Evolutionary conservation across 352 stramenopile species (phyloP).

Genomic region (Albugo candida): DNA sequence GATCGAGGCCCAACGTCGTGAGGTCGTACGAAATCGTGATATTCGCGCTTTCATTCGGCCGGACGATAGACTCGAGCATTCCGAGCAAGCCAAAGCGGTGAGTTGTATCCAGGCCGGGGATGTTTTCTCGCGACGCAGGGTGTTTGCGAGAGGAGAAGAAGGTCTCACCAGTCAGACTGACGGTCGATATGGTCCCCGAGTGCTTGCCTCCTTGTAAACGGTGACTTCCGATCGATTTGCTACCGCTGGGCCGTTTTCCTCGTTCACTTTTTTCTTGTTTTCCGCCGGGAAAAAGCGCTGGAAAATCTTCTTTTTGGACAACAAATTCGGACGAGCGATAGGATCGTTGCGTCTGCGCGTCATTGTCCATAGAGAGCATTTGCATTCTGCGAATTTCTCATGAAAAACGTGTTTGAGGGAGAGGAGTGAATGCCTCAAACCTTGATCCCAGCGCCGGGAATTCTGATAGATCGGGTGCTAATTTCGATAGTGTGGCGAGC

Average conservation of each 20-base stretch:
- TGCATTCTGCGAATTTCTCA: neutral
- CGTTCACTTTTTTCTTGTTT: constrained; percentile 1
- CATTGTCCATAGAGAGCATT: neutral
- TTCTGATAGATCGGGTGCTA: constrained; percentile 57
- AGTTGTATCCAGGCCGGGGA: neutral
- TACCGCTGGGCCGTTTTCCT: neutral
- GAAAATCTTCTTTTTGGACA: constrained; percentile 78
- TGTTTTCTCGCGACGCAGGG: neutral
- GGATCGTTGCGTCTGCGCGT: constrained; percentile 12
- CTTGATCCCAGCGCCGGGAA: constrained; percentile 52
- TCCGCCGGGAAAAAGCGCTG: constrained; percentile 31
- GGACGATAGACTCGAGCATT: constrained; percentile 66
- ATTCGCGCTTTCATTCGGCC: constrained; percentile 37
- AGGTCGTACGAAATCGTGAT: constrained; percentile 61
- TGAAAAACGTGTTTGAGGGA: neutral
- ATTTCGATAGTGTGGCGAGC: neutral
- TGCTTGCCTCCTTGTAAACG: neutral
- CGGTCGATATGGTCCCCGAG: neutral
- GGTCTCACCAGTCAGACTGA: constrained; percentile 1
- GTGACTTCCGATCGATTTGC: constrained; percentile 1
- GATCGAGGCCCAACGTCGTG: constrained; percentile 63
- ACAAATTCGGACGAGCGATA: constrained; percentile 51
- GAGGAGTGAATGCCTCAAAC: constrained; percentile 12
- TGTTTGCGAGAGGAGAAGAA: neutral
- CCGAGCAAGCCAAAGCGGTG: constrained; percentile 47